These are phyloP conservation scores for Cymbopogon citratus DNA, from an alignment of 176 grass and related monocot species.

Conservation along the genomic window DNA sequence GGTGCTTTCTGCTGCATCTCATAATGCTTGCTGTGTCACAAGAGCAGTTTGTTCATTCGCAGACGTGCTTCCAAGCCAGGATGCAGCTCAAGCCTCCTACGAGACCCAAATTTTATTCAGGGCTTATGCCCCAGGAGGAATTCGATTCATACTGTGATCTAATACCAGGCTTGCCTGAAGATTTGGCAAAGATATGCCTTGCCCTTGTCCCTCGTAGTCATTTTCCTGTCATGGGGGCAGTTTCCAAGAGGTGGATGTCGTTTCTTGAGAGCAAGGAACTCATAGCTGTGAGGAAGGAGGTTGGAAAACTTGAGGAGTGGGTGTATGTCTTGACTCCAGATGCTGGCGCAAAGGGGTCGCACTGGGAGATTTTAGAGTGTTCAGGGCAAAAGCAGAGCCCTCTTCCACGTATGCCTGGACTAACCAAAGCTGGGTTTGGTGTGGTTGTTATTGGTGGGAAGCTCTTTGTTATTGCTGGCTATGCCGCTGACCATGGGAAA, in stretches of 20 bases:
- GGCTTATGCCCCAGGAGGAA: conserved; percentile 19
- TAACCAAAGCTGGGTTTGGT: conserved; percentile 60
- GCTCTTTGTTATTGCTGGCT: conserved; percentile 68
- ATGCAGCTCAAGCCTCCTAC: conserved; percentile 38
- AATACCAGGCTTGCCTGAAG: conserved; percentile 90
- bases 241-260: conserved; percentile 84
- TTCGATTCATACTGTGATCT: conserved; percentile 32
- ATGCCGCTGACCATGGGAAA: conserved; percentile 50
- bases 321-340: conserved; percentile 65
- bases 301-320: conserved; percentile 60
- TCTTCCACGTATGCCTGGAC: conserved; percentile 73
- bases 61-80: conserved; percentile 19
- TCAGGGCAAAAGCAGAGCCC: conserved; percentile 43
- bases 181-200: conserved; percentile 78
- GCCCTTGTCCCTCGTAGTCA: conserved; percentile 59
- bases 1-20: conserved; percentile 32
- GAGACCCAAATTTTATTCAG: conserved; percentile 40
- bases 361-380: conserved; percentile 61
- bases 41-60: conserved; percentile 27
- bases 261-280: conserved; percentile 88
- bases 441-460: conserved; percentile 75
- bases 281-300: conserved; percentile 63
- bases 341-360: conserved; percentile 42
- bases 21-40: conserved; percentile 35
- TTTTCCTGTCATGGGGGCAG: conserved; percentile 63